These are phyloP conservation scores for Suhomyces yuchorum DNA, from an alignment of 1,139 yeast genomes.

Conservation along the genomic window DNA sequence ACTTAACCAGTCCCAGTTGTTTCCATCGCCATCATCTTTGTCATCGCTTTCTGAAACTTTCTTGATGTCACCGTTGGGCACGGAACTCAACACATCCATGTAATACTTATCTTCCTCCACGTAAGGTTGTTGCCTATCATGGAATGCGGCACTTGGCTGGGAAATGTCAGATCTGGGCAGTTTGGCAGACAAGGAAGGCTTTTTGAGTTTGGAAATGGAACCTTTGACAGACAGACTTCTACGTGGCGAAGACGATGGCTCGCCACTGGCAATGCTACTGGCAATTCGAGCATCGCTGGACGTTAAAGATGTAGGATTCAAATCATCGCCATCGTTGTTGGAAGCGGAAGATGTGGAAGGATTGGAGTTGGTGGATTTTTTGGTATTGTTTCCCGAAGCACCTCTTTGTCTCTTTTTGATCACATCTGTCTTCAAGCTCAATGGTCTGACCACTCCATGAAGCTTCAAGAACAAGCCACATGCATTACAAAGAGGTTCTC, in stretches of 20 bases:
- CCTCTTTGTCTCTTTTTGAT: constrained; percentile 33
- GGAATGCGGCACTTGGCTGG: background rate
- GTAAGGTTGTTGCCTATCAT: constrained; percentile 1
- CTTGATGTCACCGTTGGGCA: constrained; percentile 6
- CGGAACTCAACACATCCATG: constrained; percentile 7
- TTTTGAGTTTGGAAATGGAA: background rate
- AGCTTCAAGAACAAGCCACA: constrained; percentile 31
- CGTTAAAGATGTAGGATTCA: constrained; percentile 26
- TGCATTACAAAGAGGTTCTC: constrained; percentile 32
- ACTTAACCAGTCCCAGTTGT: constrained; percentile 32
- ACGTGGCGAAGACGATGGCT: constrained; percentile 1
- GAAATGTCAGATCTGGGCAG: background rate
- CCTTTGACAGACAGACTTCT: background rate
- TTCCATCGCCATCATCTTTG: constrained; percentile 17
- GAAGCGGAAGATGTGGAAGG: background rate
- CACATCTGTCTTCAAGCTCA: constrained; percentile 31
- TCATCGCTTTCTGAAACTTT: constrained; percentile 1
- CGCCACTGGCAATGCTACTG: constrained; percentile 3
- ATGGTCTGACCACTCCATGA: constrained; percentile 32
- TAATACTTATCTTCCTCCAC: constrained; percentile 9
- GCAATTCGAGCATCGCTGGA: constrained; percentile 18
- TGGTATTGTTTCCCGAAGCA: constrained; percentile 14
- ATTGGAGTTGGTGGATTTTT: constrained; percentile 10
- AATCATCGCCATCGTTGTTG: constrained; percentile 26
- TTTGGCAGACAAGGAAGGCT: background rate